Percentiles rank a stretch among this genome's conserved stretches.
These are phyloP conservation scores for maize (Zea mays) DNA, from an alignment of 176 grass and related monocot species.

Conservation along the genomic window DNA sequence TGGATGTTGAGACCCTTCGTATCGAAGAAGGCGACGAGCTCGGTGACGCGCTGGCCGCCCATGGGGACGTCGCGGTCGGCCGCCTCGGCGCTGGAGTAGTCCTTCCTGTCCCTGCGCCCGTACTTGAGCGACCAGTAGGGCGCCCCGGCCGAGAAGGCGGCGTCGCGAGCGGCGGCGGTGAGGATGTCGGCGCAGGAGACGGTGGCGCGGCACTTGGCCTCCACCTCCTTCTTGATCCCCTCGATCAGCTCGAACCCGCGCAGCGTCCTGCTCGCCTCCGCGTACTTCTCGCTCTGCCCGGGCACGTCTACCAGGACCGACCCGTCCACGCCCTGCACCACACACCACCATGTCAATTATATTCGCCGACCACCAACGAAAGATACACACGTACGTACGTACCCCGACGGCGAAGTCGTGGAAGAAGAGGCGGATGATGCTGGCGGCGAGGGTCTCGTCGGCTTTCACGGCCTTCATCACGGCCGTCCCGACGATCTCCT, in stretches of 20 bases:
- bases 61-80: conserved; percentile 58
- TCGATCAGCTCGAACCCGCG: conserved; percentile 72
- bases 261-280: conserved; percentile 59
- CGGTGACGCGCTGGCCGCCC: conserved; percentile 60
- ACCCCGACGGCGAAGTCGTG: conserved; percentile 69
- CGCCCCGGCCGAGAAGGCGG: conserved; percentile 29
- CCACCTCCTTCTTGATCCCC: conserved; percentile 69
- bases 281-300: conserved; percentile 57
- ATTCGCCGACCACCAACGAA: not conserved
- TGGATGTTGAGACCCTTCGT: conserved; percentile 55
- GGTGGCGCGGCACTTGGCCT: conserved; percentile 51
- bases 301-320: conserved; percentile 63
- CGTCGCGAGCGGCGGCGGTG: conserved; percentile 59
- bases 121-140: conserved; percentile 55
- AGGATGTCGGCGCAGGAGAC: conserved; percentile 95
- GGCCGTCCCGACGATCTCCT: conserved; percentile 48
- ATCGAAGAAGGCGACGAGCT: conserved; percentile 69
- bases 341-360: not conserved
- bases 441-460: conserved; percentile 49
- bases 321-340: conserved; percentile 68
- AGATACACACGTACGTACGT: not conserved
- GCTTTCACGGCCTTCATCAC: conserved; percentile 43
- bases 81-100: conserved; percentile 34
- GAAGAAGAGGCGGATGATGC: conserved; percentile 62
- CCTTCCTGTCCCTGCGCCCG: conserved; percentile 61